phyloP scores from a whole-genome alignment of 2,329 filamentous ascomycete species.

The Nemania serpens region DNA sequence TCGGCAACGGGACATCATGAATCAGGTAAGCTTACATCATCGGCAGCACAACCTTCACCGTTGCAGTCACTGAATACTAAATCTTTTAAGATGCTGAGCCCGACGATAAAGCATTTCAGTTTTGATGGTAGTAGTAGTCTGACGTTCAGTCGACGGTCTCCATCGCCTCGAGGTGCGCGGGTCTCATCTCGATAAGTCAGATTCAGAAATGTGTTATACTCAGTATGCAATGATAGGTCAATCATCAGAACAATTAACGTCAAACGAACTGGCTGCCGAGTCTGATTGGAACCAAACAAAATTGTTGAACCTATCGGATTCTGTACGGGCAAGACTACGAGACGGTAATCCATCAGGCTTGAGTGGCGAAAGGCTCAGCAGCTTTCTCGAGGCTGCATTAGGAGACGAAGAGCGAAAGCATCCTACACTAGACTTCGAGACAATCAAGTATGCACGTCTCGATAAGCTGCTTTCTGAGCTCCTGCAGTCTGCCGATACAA shows the following conservation, averaged over 20 bases:
- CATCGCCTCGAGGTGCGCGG: conserved; percentile 34
- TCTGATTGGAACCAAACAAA: conserved; percentile 28
- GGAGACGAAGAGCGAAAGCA: conserved; percentile 45
- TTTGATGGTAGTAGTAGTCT: conserved; percentile 34
- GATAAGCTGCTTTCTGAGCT: conserved; percentile 51
- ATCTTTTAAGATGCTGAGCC: conserved; percentile 35
- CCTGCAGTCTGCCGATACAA: conserved; percentile 45
- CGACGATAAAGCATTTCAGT: conserved; percentile 38
- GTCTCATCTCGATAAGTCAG: not conserved
- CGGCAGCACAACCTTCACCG: not conserved
- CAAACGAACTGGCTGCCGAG: conserved; percentile 28
- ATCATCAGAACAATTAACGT: conserved; percentile 25
- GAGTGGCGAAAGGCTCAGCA: conserved; percentile 44
- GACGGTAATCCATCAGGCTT: conserved; percentile 41
- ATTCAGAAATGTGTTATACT: conserved; percentile 4
- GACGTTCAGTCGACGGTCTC: conserved; percentile 31
- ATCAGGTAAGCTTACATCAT: conserved; percentile 34
- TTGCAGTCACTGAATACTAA: conserved; percentile 3
- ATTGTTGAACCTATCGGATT: conserved; percentile 50
- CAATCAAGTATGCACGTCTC: conserved; percentile 44
- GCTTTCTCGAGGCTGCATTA: conserved; percentile 46
- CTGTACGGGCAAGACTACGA: conserved; percentile 45
- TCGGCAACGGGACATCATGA: conserved; percentile 37
- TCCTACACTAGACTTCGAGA: conserved; percentile 46
- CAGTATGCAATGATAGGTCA: conserved; percentile 18